Evolutionary conservation across 2,329 filamentous ascomycete species (phyloP), one percentile per base, ranked within the genome.

Genomic region (Thermoascus crustaceus): DNA sequence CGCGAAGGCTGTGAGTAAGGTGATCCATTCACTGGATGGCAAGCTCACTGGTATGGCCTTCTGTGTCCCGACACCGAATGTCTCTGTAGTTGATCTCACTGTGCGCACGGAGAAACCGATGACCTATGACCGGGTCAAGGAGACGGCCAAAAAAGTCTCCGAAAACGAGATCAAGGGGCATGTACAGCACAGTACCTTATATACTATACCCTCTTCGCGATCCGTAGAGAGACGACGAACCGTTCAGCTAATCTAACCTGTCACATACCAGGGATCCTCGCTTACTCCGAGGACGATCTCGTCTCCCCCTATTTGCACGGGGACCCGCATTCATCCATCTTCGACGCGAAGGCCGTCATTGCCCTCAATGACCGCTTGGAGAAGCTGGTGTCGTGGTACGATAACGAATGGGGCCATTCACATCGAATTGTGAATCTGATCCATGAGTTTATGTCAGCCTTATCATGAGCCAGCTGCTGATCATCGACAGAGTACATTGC

Each of bases 361-460:
- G 82, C 85, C 48, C 78, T 94, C 54, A 94, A 94, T 76, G 69
- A 81, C 54, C 82, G 93, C 78, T 94, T 94, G 64, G 82, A 91
- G 74, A 94, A 94, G 78, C 76, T 94, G 45, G 81, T 93, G 65
- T 78, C 78, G 52, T 94, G 87, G 87, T 89, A 91, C 69, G 85
- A 89, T 74, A 94, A 94, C 72, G 86, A 94, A 76, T 93, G 85
- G 85, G 87, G 85, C 57, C 94, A 94, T 78, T 87, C 82, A 64
- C 85, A 85, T 70, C 86, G 82, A 72, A 78, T 85, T 54, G 69
- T 85, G 48, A 82, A 86, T 67, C 78, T 86, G 56, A 46, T 29
- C 26, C 14, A 17, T 29, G 26, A 29, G 26, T 29, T 13, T 7
- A 11, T 7, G 17, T 4, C 17, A 11, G 9, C 26, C 7, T 29